Evolutionary conservation across 768 basidiomycete species (phyloP), one percentile per base, ranked within the genome.

Genomic region (Holtermanniella nyarrowii): DNA sequence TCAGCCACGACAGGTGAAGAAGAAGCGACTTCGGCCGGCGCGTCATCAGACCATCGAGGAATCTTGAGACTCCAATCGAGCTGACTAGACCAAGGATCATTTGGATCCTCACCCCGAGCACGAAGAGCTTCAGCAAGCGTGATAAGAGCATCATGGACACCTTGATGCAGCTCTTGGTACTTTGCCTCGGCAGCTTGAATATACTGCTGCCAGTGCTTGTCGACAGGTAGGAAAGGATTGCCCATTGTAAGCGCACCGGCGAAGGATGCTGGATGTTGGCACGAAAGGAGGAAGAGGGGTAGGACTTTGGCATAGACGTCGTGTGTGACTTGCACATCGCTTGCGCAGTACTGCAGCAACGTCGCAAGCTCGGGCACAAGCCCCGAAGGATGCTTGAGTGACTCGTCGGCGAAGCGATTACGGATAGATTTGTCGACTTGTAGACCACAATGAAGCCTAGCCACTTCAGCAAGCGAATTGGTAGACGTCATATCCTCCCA

Each of bases 401-500:
- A 81, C 61, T 88, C 85, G 56, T 79, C 79, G 3, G 56, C 62
- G 50, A 71, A 71, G 24, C 61, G 57, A 46, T 62, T 48, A 20
- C 91, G 80, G 4, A 81, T 76, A 23, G 77, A 76, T 72, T 97
- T 95, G 72, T 86, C 80, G 58, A 93, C 72, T 18, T 77, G 74
- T 54, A 88, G 85, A 7, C 79, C 79, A 63, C 88, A 95, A 68
- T 99, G 88, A 3, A 97, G 77, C 45, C 81, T 81, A 0, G 89
- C 90, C 23, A 97, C 91, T 57, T 96, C 91, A 16, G 81, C 82
- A 24, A 99, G 80, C 5, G 89, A 88, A 69, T 93, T 97, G 40
- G 82, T 81, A 2, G 91, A 85, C 0, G 91, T 90, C 25, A 95
- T 76, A 45, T 91, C 87, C 70, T 96, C 87, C 95, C 95, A 99